These are phyloP conservation scores for Aspergillus hiratsukae DNA, from an alignment of 2,329 filamentous ascomycete genomes.

Conservation along the genomic window DNA sequence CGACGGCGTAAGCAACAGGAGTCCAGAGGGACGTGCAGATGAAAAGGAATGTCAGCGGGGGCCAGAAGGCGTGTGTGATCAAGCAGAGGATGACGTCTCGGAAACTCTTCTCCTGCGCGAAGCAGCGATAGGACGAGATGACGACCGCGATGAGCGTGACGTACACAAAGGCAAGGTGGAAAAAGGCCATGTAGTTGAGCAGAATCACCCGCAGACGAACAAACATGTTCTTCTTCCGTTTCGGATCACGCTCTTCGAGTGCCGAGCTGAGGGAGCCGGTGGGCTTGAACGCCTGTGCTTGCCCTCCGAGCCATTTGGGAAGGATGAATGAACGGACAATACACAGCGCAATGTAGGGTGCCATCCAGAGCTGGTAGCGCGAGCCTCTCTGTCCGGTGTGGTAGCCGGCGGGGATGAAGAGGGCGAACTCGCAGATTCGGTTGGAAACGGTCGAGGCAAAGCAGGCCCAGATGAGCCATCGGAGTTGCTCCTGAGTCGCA, in stretches of 20 bases:
- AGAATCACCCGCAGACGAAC: constrained; percentile 53
- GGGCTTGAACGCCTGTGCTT: constrained; percentile 56
- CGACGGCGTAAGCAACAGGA: constrained; percentile 58
- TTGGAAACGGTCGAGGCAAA: constrained; percentile 50
- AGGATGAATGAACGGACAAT: constrained; percentile 56
- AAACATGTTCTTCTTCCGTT: constrained; percentile 40
- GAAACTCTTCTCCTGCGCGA: constrained; percentile 36
- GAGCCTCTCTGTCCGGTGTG: constrained; percentile 55
- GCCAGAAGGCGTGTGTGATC: constrained; percentile 60
- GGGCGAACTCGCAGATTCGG: constrained; percentile 54
- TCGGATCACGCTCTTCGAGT: constrained; percentile 54
- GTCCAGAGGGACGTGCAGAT: constrained; percentile 54
- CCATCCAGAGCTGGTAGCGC: constrained; percentile 59
- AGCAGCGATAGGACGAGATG: constrained; percentile 50
- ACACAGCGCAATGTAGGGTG: constrained; percentile 56
- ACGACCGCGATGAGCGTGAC: constrained; percentile 50
- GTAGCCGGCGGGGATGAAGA: constrained; percentile 58
- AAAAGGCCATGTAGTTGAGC: constrained; percentile 52
- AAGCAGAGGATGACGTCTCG: constrained; percentile 48
- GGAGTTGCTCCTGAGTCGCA: constrained; percentile 49
- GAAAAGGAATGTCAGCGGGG: constrained; percentile 55
- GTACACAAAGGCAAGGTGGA: constrained; percentile 54
- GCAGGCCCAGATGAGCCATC: constrained; percentile 55
- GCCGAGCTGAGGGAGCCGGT: constrained; percentile 55
- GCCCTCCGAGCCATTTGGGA: constrained; percentile 57